Evolutionary conservation across 495 filamentous ascomycete genomes (phyloP).

Genomic region (Penicillium subrubescens): DNA sequence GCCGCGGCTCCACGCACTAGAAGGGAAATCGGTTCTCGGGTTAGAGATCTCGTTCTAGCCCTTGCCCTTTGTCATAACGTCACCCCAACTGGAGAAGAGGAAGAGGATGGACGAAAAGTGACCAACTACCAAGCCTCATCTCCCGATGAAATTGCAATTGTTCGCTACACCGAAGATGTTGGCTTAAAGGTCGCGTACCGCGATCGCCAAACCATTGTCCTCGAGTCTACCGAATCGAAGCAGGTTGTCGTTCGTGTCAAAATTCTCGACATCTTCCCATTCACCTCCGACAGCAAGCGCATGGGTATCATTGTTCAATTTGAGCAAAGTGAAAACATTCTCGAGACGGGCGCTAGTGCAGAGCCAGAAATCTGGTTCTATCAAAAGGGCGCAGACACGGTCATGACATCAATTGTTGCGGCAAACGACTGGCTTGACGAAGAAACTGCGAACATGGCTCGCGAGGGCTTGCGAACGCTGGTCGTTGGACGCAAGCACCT

Average conservation of each 20-base stretch:
- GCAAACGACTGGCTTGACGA: constrained; percentile 98
- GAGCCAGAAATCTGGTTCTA: constrained; percentile 94
- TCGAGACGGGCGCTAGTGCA: constrained; percentile 35
- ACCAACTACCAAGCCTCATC: constrained; percentile 95
- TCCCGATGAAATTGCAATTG: constrained; percentile 97
- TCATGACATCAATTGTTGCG: constrained; percentile 92
- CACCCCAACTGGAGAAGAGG: constrained; percentile 85
- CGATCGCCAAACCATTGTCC: constrained; percentile 78
- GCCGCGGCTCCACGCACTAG: constrained; percentile 74
- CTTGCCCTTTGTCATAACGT: constrained; percentile 97
- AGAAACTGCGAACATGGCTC: constrained; percentile 97
- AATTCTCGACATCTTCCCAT: constrained; percentile 94
- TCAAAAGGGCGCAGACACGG: constrained; percentile 97
- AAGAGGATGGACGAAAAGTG: constrained; percentile 66
- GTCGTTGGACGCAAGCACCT: constrained; percentile 88
- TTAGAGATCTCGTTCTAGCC: constrained; percentile 87
- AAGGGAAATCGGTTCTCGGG: constrained; percentile 89
- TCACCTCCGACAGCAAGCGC: constrained; percentile 94
- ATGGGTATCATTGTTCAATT: constrained; percentile 99
- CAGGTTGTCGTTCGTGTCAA: constrained; percentile 80
- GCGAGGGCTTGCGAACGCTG: constrained; percentile 91
- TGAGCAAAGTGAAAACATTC: constrained; percentile 45
- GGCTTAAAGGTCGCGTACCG: constrained; percentile 83
- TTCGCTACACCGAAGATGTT: constrained; percentile 91
- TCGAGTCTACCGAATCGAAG: constrained; percentile 78